phyloP scores from a whole-genome alignment of 345 rosid genomes.

The Pugionium cornutum region DNA sequence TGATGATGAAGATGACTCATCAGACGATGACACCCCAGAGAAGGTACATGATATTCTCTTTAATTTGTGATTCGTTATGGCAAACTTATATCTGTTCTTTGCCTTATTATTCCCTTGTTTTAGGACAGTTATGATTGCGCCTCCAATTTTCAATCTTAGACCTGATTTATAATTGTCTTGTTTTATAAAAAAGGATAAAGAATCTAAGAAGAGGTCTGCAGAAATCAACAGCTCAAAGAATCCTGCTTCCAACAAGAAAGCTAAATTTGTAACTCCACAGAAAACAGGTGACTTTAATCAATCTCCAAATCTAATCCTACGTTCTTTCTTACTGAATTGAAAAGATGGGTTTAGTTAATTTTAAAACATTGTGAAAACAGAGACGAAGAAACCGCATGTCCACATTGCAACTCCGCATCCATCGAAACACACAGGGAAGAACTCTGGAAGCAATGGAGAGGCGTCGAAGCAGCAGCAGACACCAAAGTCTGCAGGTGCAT shows the following conservation, averaged over 20 bases:
- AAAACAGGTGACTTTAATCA: constrained; percentile 55
- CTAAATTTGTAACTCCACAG: constrained; percentile 64
- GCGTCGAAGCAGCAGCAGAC: constrained; percentile 34
- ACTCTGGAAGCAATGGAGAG: constrained; percentile 42
- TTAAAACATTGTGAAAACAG: constrained; percentile 39
- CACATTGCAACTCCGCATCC: constrained; percentile 82
- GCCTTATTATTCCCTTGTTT: neutral
- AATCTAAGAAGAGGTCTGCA: constrained; percentile 64
- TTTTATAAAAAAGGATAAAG: constrained; percentile 44
- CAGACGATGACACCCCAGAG: constrained; percentile 50
- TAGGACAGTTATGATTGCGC: neutral
- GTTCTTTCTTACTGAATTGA: neutral
- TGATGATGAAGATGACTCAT: constrained; percentile 47
- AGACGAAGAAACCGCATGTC: constrained; percentile 56
- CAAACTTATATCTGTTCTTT: constrained; percentile 3
- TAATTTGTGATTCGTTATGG: neutral
- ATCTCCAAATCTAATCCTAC: neutral
- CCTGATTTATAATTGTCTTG: constrained; percentile 10
- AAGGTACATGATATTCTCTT: constrained; percentile 44
- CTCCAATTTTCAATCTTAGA: constrained; percentile 7
- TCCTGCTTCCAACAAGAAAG: constrained; percentile 60
- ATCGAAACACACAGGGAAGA: constrained; percentile 56
- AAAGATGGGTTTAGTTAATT: neutral
- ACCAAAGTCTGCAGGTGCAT: constrained; percentile 47
- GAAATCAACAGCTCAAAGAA: constrained; percentile 48